Percentiles rank a stretch among this genome's conserved stretches.
These are phyloP conservation scores for Colletotrichum filicis DNA, from an alignment of 2,329 filamentous ascomycete species.

Conservation along the genomic window DNA sequence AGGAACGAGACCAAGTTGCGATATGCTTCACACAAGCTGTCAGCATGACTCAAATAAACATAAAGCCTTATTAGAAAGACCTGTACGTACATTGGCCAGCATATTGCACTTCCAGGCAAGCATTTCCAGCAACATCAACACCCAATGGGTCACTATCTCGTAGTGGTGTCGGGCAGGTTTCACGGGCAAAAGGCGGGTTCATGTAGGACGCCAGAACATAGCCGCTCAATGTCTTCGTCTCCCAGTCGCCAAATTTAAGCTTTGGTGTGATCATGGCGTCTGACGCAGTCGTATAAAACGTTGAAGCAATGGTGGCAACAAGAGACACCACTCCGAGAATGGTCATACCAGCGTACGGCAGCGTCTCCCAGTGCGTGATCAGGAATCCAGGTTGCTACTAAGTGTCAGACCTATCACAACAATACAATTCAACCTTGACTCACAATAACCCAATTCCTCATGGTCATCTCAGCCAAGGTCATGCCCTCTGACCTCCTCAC, in stretches of 20 bases:
- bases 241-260: constrained; percentile 67
- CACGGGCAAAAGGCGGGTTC: constrained; percentile 66
- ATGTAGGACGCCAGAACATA: constrained; percentile 71
- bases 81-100: constrained; percentile 65
- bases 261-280: constrained; percentile 81
- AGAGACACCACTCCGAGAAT: constrained; percentile 73
- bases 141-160: constrained; percentile 48
- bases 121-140: constrained; percentile 51
- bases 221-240: constrained; percentile 62
- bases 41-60: not conserved
- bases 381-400: constrained; percentile 73
- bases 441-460: constrained; percentile 77
- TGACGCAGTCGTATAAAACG: constrained; percentile 81
- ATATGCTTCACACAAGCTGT: constrained; percentile 55
- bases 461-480: constrained; percentile 80
- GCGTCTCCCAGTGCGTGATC: constrained; percentile 73
- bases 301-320: constrained; percentile 71
- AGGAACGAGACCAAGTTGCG: constrained; percentile 75
- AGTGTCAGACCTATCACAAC: not conserved
- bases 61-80: not conserved
- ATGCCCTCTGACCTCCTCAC: constrained; percentile 70
- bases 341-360: constrained; percentile 72
- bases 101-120: constrained; percentile 76
- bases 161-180: constrained; percentile 72
- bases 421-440: constrained; percentile 17